Base-by-base conservation (phyloP, 2,329 filamentous ascomycete genomes). In the Penicillium sp. region DNA sequence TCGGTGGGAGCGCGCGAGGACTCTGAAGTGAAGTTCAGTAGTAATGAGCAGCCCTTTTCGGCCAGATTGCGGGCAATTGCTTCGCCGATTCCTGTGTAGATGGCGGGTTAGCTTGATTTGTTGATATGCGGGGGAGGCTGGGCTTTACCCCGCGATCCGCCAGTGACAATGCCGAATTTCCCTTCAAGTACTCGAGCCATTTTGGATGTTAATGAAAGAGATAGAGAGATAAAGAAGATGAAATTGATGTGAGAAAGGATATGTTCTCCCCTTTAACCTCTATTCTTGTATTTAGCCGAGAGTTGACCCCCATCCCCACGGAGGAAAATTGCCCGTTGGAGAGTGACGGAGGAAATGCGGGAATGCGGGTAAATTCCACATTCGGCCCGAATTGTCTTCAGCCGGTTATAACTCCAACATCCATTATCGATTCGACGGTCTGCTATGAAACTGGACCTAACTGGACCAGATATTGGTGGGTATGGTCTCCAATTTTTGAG, bases 141-240 rank as follows among this genome's bases (percentile, higher is more conserved):
- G 47, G 53, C 48, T 66, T 60, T 79, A 90, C 90, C 89, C 79
- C 91, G 79, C 57, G 90, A 91, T 58, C 86, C 88, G 55, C 91
- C 91, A 1, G 91, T 94, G 46, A 94, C 81, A 63, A 95, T 87
- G 52, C 84, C 90, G 50, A 92, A 80, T 73, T 92, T 92, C 65
- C 89, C 89, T 70, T 90, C 85, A n/a, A 88, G 78, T 48, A 75
- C 67, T 39, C 75, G 69, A 16, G 60, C 11, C 59, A 63, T 66
- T 38, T 55, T 64, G 29, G 23, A 29, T 51, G 7, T 45, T 23
- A 44, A 31, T 27, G 29, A 19, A 21, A n/a, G 16, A 9, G 2
- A n/a, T 11, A 0, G 16, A 45, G 10, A 19, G 9, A 38, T 9
- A 11, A 49, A 29, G 23, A 21, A 29, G 2, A n/a, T 33, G 25